Evolutionary conservation across 2,329 filamentous ascomycete species (phyloP), one percentile per base, ranked within the genome.

Genomic region (Arachnopeziza araneosa): DNA sequence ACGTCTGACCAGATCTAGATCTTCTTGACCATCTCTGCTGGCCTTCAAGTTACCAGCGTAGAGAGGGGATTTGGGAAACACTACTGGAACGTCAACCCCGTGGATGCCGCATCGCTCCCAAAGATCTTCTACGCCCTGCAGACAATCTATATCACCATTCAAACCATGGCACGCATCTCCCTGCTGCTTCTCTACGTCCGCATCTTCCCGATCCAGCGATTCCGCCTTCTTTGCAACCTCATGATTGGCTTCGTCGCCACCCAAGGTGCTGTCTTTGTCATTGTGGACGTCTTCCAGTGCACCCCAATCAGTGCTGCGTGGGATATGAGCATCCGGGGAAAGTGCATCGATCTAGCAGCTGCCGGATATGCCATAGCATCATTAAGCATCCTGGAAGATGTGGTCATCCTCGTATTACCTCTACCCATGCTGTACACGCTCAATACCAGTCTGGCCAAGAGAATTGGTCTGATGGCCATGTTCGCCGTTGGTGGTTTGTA

Each of bases 401-500:
- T 88, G 48, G 81, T 83, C 48, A 82, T 89, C 36, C 74, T 89
- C 19, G 81, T 87, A 52, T 75, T 88, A 17, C 86, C 85, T 0
- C 84, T 87, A 75, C 84, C 84, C 1, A 82, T 87, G 49, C 72
- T 88, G 56, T 83, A 83, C 2, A 77, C 79, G 52, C 83, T 89
- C 78, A 81, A 82, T 44, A 73, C 89, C 12, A 84, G 84, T 1
- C 77, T 72, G 61, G 87, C 84, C 63, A 85, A 88, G 66, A 24
- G 12, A 32, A 78, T 83, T 21, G 87, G 87, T 44, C 87, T 86
- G 0, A 89, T 89, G 70, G 81, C 83, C 64, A 87, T 86, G 0
- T 89, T 89, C 70, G 81, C 83, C 64, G 83, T 87, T 60, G 86
- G 85, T 63, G 78, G 83, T 50, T 88, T 89, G 67, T 85, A 84